These are phyloP conservation scores for Schwanniomyces sp. DNA, from an alignment of 805 yeast species.

Conservation along the genomic window DNA sequence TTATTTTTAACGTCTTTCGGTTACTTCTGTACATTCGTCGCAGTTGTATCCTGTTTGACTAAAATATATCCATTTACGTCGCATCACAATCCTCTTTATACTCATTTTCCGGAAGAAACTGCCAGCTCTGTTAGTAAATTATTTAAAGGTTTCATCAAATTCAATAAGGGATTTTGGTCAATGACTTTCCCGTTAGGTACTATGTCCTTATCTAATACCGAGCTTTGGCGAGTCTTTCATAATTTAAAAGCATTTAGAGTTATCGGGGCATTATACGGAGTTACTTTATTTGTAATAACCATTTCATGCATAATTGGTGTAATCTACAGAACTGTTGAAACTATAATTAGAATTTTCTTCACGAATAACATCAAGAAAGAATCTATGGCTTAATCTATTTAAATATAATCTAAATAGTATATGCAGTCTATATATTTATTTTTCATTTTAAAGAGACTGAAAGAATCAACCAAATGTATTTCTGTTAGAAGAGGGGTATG, in stretches of 20 bases:
- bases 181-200: slow-evolving; percentile 91
- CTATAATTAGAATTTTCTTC: background rate
- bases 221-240: slow-evolving; percentile 46
- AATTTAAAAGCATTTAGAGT: slow-evolving; percentile 60
- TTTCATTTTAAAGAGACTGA: background rate
- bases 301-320: slow-evolving; percentile 33
- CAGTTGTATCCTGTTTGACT: slow-evolving; percentile 41
- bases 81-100: slow-evolving; percentile 19
- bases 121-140: slow-evolving; percentile 1
- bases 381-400: background rate
- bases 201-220: slow-evolving; percentile 59
- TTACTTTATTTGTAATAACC: slow-evolving; percentile 46
- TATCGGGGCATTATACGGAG: slow-evolving; percentile 61
- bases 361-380: background rate
- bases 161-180: slow-evolving; percentile 51
- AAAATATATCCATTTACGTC: slow-evolving; percentile 36
- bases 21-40: slow-evolving; percentile 45
- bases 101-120: slow-evolving; percentile 8
- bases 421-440: background rate
- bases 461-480: background rate
- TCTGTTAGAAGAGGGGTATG: background rate
- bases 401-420: background rate
- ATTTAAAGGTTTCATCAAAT: slow-evolving; percentile 15
- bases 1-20: slow-evolving; percentile 55
- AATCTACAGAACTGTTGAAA: slow-evolving; percentile 9